Base-by-base conservation (phyloP, 2,329 filamentous ascomycete genomes). In the Zymoseptoria tritici region DNA sequence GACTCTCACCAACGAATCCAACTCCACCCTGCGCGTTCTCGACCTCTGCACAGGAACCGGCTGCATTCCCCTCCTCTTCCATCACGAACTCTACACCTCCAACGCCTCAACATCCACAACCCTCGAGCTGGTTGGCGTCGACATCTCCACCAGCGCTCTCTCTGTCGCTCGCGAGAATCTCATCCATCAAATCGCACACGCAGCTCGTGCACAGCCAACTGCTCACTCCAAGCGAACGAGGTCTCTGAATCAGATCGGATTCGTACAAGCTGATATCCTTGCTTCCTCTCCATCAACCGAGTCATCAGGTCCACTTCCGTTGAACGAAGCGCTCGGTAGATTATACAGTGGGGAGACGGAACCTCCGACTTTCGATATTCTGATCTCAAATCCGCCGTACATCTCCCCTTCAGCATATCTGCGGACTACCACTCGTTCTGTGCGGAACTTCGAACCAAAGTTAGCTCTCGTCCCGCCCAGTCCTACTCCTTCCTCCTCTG, bases 11-110 rank as follows among this genome's bases (percentile, higher is more conserved):
- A 57, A 13, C 21, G 55, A 67, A 21, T 54, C 58, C 19, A 56
- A 26, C 36, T 58, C 20, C 19, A 36, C 29, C 16, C 67, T 95
- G 11, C 81, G 80, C 11, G 78, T 97, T 49, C 74, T 97, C 8
- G 94, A 99, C 73, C 79, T 97, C 29, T 97, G 94, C 74, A 92
- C 91, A 0, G 94, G 94, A 9, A 90, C 89, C 4, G 94, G 94
- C 4, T 97, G 93, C 75, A 96, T 97, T 63, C 83, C 91, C 0
- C 81, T 97, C 8, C 82, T 90, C 2, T 79, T 96, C 6, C 84
- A 88, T 62, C 79, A 85, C 42, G 79, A 86, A 9, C 80, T 91
- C 60, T 71, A 68, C 31, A 66, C 71, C 3, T 54, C 57, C 20
- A 46, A 49, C 7, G 54, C 64, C 0, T 31, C 52, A 19, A 9